Base-by-base conservation (phyloP, 2,329 filamentous ascomycete genomes). In the Fusarium miscanthi region DNA sequence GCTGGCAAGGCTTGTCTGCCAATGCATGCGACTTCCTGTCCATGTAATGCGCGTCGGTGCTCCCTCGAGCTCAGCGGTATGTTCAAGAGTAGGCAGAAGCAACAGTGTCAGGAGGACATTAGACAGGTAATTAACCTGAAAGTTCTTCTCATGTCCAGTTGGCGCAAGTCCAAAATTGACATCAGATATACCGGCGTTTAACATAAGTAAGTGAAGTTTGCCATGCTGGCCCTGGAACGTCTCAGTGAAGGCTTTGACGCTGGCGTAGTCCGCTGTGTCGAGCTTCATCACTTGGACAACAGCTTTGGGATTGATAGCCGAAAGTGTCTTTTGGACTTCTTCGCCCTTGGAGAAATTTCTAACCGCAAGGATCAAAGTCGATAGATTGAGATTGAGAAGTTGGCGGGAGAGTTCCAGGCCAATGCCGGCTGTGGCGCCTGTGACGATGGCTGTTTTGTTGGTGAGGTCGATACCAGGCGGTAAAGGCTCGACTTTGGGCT, bases 391-490 rank as follows among this genome's bases (percentile, higher is more conserved):
- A 1, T 49, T 56, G 21, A 82, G 77, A 4, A 85, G 76, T 43
- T 85, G 81, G 2, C 77, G 76, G 17, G 80, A 79, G 1, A 83
- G 78, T 68, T 84, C 84, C 2, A 83, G 75, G 3, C 84, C 84
- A 0, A 86, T 75, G 4, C 85, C 84, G 8, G 77, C 77, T 61
- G 84, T 86, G 46, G 83, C 79, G n/a, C 84, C 85, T 0, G 84
- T 85, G 49, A 86, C 78, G 37, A 86, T 79, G 54, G 81, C 76
- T 1, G 78, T 81, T 48, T 81, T 72, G 37, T 76, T 76, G 30
- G 43, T 37, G 25, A 78, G 65, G 56, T 78, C 59, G 9, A 75
- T 71, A 38, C 66, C 71, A 2, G 66, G 14, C 3, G 75, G 64
- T 5, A 77, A 37, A 11, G 68, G 68, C 3, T 63, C 41, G 14